Percentiles rank a stretch among this genome's conserved stretches.
Conservation (phyloP, 495 filamentous ascomycete genomes). For the Aspergillus heteromorphus region DNA sequence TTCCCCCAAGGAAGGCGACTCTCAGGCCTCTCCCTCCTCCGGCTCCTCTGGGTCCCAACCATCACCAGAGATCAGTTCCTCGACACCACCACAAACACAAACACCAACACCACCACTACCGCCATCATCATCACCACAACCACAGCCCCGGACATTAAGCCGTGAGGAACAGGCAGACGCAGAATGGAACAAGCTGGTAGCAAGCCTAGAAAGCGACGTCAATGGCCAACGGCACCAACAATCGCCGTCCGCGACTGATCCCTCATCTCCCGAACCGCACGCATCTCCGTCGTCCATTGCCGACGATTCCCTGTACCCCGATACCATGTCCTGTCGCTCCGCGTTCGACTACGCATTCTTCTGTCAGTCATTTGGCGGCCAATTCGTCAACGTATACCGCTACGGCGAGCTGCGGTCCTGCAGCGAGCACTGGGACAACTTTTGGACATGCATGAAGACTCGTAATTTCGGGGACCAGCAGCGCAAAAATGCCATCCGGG, state of each 20-base stretch:
- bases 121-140: constrained; percentile 9
- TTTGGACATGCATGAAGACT: constrained; percentile 95
- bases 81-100: not conserved
- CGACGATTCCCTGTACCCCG: constrained; percentile 64
- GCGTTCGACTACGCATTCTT: constrained; percentile 94
- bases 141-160: constrained; percentile 37
- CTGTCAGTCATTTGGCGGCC: constrained; percentile 87
- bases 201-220: constrained; percentile 38
- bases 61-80: constrained; percentile 2
- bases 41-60: not conserved
- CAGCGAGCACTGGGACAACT: constrained; percentile 77
- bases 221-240: constrained; percentile 15
- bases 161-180: constrained; percentile 56
- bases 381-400: constrained; percentile 83
- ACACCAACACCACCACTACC: constrained; percentile 6
- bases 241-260: constrained; percentile 12
- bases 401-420: constrained; percentile 70
- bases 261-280: constrained; percentile 13
- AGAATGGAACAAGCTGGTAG: constrained; percentile 57
- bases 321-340: constrained; percentile 77
- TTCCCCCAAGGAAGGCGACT: constrained; percentile 21
- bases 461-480: constrained; percentile 38
- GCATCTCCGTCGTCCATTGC: constrained; percentile 38
- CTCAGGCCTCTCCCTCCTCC: constrained; percentile 11
- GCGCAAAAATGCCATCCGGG: constrained; percentile 55